These are phyloP conservation scores for Pleurotus ostreatus DNA, from an alignment of 768 basidiomycete species.

Conservation along the genomic window DNA sequence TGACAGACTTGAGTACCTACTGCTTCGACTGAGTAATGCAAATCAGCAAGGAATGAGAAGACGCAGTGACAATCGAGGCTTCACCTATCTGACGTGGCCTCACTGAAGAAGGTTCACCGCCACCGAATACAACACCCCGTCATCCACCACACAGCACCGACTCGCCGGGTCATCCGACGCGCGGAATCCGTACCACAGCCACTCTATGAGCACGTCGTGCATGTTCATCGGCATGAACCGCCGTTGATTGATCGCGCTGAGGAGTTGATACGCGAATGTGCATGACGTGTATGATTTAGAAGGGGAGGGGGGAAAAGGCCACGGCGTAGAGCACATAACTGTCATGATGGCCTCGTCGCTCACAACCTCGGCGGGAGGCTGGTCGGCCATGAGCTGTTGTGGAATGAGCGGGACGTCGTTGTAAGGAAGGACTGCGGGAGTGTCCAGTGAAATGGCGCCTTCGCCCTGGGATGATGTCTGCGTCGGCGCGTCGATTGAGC, in stretches of 20 bases:
- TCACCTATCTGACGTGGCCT: background rate
- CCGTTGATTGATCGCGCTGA: constrained; percentile 1
- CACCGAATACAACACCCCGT: background rate
- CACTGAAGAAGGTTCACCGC: background rate
- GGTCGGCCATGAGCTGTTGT: background rate
- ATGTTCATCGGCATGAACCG: constrained; percentile 4
- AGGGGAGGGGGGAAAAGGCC: background rate
- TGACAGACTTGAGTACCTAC: no score
- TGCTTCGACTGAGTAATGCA: no score
- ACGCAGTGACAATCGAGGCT: no score
- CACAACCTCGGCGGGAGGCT: background rate
- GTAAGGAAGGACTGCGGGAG: background rate
- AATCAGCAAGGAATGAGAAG: no score
- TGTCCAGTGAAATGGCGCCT: background rate
- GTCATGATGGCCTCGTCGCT: background rate
- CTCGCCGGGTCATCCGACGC: background rate
- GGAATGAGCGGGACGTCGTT: background rate
- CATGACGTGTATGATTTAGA: background rate
- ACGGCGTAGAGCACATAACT: background rate
- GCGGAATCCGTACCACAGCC: background rate
- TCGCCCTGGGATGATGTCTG: background rate
- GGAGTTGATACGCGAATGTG: constrained; percentile 1
- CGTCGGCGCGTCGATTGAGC: background rate
- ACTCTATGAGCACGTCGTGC: background rate
- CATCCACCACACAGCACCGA: constrained; percentile 1